phyloP scores from a whole-genome alignment of 164 flowering plant genomes.

The Aristolochia contorta region DNA sequence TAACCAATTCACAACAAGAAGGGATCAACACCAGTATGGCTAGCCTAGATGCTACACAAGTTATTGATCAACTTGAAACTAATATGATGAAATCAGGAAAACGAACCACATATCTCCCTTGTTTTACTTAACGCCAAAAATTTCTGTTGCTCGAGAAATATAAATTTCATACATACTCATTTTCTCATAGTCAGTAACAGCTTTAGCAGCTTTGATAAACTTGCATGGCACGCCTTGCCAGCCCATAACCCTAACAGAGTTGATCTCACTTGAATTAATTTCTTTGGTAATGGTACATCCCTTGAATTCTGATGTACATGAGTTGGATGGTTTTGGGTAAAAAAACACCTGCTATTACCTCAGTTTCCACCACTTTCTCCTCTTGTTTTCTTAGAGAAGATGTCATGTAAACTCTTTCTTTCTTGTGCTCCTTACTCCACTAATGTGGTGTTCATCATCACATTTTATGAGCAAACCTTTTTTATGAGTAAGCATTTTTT shows the following conservation, averaged over 20 bases:
- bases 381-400: too few species aligned
- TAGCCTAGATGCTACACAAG: background rate
- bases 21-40: background rate
- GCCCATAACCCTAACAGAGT: slow-evolving; percentile 81
- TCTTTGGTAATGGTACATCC: too few species aligned
- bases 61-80: background rate
- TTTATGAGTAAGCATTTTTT: too few species aligned
- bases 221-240: slow-evolving; percentile 90
- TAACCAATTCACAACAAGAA: background rate
- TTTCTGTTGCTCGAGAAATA: slow-evolving; percentile 87
- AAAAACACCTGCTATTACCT: too few species aligned
- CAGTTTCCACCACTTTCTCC: too few species aligned
- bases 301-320: too few species aligned
- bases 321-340: too few species aligned
- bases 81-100: background rate
- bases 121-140: slow-evolving; percentile 89
- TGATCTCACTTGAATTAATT: too few species aligned
- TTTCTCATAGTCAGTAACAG: slow-evolving; percentile 80
- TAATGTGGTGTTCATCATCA: too few species aligned
- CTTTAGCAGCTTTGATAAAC: slow-evolving; percentile 83
- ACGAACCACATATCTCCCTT: slow-evolving; percentile 70
- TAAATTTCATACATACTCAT: slow-evolving; percentile 88
- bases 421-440: too few species aligned
- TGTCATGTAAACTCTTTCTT: too few species aligned
- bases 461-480: too few species aligned